Base-by-base conservation (phyloP, 306 rosid species). In the Aeschynomene evenia region DNA sequence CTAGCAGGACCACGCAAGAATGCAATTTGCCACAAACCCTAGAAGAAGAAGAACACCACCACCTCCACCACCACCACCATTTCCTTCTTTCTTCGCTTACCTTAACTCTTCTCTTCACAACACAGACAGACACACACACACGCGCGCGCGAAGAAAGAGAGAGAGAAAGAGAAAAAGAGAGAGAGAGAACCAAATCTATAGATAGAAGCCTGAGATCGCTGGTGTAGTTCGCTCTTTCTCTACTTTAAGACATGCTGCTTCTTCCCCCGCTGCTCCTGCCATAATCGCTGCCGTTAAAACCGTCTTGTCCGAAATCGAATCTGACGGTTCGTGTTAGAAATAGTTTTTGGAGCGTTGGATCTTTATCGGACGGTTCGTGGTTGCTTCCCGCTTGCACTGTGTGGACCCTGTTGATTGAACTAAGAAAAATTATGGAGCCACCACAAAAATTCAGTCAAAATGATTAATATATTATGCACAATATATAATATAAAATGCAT, bases 21-120 rank as follows among this genome's bases (percentile, higher is more conserved):
- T 63, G 80, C 75, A 76, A 83, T 66, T 88, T 68, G 72, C 52
- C n/a, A 53, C 76, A 81, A 89, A 88, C 88, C 92, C 92, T 84
- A 73, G 19, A 6, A 45, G 51, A 45, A 45, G 21, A 45, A 45
- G 9, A 45, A 85, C 43, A 63, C 6, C 10, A 48, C 28, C 20
- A 29, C 9, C 82, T 70, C 68, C 84, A 26, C 29, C 29, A 24
- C 29, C 29, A 4, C 68, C 84, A 26, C 29, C 29, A 24, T 4
- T 5, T 6, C 31, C 31, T 3, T 72, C 20, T 71, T 62, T 36
- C 76, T 68, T 59, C 68, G 75, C 70, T 68, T 79, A 77, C 82
- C 71, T 67, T n/a, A 54, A 68, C 78, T 43, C 40, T 9, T 8
- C 5, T 34, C 11, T 9, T 34, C 40, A 34, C 40, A 34, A 8